phyloP scores from a whole-genome alignment of 108 stramenopile species.

The Nitzschia inconspicua region DNA sequence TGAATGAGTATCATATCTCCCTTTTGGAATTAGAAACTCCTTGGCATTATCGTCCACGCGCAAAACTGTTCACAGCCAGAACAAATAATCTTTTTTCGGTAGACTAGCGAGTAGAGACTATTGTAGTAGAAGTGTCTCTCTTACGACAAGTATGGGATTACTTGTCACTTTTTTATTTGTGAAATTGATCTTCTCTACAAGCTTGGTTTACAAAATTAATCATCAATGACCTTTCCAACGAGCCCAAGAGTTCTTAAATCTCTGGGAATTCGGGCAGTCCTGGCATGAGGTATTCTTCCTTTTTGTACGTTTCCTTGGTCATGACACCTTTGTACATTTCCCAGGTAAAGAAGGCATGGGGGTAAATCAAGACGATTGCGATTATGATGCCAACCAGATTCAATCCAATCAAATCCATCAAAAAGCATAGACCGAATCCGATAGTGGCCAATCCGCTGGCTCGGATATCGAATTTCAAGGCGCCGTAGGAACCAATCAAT shows the following conservation, averaged over 20 bases:
- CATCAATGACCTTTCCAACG: no score
- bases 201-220: no score
- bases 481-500: not conserved
- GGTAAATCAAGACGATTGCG: not conserved
- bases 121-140: no score
- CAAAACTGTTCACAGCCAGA: no score
- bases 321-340: not conserved
- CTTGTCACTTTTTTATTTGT: no score
- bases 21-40: no score
- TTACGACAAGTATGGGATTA: no score
- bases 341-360: not conserved
- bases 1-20: no score
- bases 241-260: not conserved
- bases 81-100: no score
- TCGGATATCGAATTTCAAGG: not conserved
- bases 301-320: not conserved
- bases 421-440: not conserved
- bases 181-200: no score
- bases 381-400: not conserved
- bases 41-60: no score
- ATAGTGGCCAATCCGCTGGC: not conserved
- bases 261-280: not conserved
- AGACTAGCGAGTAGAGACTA: no score
- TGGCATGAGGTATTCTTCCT: not conserved
- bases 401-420: not conserved